Base-by-base conservation (phyloP, 2,329 filamentous ascomycete genomes). In the Daldinia eschscholtzii region DNA sequence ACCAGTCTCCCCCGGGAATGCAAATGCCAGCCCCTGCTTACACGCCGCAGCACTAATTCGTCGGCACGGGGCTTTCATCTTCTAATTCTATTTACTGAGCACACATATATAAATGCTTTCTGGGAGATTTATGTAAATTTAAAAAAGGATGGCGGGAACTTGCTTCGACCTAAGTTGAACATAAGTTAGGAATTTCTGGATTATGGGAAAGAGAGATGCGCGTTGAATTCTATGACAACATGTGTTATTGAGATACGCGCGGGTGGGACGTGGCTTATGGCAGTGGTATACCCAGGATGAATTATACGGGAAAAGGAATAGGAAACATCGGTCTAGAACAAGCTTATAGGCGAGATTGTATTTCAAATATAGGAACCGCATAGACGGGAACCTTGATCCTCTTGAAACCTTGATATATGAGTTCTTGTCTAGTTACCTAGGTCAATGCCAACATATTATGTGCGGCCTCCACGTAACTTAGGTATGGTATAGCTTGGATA, bases 1-100 rank as follows among this genome's bases (percentile, higher is more conserved):
- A 80, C 71, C 74, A 78, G 65, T 57, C 74, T 10, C 76, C 77
- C 65, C 68, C 74, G 6, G 71, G 65, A 30, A 80, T 80, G 78
- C 71, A 77, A 39, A 75, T 79, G 73, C 75, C 75, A 18, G 41
- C 66, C 41, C 67, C 71, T 9, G 33, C 71, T 13, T 71, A 76
- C 61, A 65, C 75, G 50, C 72, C 70, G 6, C 61, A 67, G 18
- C 52, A 35, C 12, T 55, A 15, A 37, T 37, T 12, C 3, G 13
- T 55, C 30, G 52, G 12, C 23, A 15, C 20, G 1, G 1, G 20
- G 13, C 33, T n/a, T 52, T 33, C 10, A 13, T 37, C 3, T 55
- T 10, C 23, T 20, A 20, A 37, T 55, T 55, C 18, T n/a, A 15
- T 6, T 23, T 10, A 23, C n/a, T n/a, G 10, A 20, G n/a, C n/a